phyloP scores from a whole-genome alignment of 2,329 filamentous ascomycete species.

The Aciculosporium take region DNA sequence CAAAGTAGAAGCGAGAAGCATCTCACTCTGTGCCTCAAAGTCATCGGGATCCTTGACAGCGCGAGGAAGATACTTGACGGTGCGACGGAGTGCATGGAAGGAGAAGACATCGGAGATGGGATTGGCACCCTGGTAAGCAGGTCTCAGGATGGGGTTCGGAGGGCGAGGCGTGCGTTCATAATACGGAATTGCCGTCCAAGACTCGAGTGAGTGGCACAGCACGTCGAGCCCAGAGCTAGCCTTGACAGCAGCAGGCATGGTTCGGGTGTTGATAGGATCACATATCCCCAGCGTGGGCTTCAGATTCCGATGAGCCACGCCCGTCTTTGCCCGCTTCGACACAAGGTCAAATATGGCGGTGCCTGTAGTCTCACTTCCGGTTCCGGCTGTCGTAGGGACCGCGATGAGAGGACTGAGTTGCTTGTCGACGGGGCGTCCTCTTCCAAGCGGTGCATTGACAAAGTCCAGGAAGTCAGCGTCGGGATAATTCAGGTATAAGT shows the following conservation, averaged over 20 bases:
- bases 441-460: conserved; percentile 86
- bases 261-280: conserved; percentile 76
- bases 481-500: conserved; percentile 80
- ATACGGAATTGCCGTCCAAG: conserved; percentile 95
- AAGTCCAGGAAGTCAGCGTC: conserved; percentile 95
- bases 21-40: conserved; percentile 81
- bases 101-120: conserved; percentile 97
- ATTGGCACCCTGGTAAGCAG: conserved; percentile 93
- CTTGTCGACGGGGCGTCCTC: conserved; percentile 61
- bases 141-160: conserved; percentile 74
- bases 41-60: conserved; percentile 82
- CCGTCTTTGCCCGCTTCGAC: conserved; percentile 80
- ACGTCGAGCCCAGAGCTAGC: conserved; percentile 87
- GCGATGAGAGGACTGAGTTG: conserved; percentile 64
- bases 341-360: conserved; percentile 97
- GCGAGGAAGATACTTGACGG: conserved; percentile 83
- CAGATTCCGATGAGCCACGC: conserved; percentile 85
- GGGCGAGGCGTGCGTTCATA: conserved; percentile 73
- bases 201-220: conserved; percentile 87
- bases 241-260: conserved; percentile 91
- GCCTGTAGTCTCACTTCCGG: conserved; percentile 86
- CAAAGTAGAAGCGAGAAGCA: conserved; percentile 87
- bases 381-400: conserved; percentile 71
- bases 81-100: conserved; percentile 65
- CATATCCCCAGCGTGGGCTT: conserved; percentile 89